A percentile compares a stretch with the other conserved stretches of the same genome.
Evolutionary conservation across 2,329 filamentous ascomycete species (phyloP).

Genomic region (Beauveria pseudobassiana): DNA sequence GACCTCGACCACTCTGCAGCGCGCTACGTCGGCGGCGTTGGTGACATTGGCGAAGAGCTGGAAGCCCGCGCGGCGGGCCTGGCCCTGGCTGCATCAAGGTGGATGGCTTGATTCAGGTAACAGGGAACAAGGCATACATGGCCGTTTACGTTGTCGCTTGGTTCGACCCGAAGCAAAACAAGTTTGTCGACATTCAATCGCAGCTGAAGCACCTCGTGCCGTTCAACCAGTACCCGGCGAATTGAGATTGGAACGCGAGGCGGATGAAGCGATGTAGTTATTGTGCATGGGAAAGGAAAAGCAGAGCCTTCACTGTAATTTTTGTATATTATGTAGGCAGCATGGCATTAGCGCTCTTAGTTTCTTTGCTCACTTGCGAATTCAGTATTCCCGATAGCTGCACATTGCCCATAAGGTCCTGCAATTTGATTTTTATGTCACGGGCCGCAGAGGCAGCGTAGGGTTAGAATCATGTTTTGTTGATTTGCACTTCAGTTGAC

Average conservation of each 20-base stretch:
- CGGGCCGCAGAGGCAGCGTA: not conserved
- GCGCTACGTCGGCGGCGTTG: conserved; percentile 16
- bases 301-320: not conserved
- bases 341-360: conserved; percentile 6
- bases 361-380: not conserved
- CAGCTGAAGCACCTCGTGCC: conserved; percentile 36
- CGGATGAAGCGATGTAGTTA: not conserved
- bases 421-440: not conserved
- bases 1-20: not conserved
- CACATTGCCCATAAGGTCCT: not conserved
- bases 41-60: conserved; percentile 38
- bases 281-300: no score
- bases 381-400: not conserved
- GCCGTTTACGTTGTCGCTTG: conserved; percentile 44
- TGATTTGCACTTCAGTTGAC: not conserved
- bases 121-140: conserved; percentile 37
- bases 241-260: not conserved
- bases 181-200: conserved; percentile 34
- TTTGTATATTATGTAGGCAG: conserved; percentile 5
- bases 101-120: conserved; percentile 47
- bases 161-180: conserved; percentile 48
- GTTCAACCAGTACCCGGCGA: conserved; percentile 27
- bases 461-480: not conserved
- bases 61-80: conserved; percentile 34
- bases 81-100: conserved; percentile 45